These are phyloP conservation scores for Amphirosellinia nigrospora DNA, from an alignment of 495 filamentous ascomycete species.

Conservation along the genomic window DNA sequence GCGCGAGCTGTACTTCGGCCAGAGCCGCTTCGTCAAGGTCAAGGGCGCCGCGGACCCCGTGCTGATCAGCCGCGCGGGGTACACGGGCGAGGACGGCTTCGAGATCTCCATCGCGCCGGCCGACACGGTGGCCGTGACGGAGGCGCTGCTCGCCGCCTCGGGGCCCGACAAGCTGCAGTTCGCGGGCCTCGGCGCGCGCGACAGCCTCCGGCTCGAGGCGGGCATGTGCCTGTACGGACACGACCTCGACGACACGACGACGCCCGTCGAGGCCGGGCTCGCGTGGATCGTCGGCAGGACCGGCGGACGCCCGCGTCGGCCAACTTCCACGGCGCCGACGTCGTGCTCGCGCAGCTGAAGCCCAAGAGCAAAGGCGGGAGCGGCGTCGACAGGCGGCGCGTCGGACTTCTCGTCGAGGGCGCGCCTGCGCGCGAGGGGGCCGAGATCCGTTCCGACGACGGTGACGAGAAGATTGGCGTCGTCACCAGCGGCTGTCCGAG, in stretches of 20 bases:
- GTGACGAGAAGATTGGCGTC: slow-evolving; percentile 59
- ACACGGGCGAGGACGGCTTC: slow-evolving; percentile 98
- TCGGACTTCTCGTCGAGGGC: slow-evolving; percentile 84
- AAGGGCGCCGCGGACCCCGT: slow-evolving; percentile 57
- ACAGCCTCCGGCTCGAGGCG: slow-evolving; percentile 91
- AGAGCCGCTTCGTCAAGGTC: slow-evolving; percentile 63
- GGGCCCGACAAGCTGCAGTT: slow-evolving; percentile 70
- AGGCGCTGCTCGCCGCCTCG: slow-evolving; percentile 68
- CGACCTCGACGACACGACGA: slow-evolving; percentile 87
- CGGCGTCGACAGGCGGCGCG: slow-evolving; percentile 72
- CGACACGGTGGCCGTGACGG: slow-evolving; percentile 59
- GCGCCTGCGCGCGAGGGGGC: slow-evolving; percentile 91
- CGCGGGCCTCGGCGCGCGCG: slow-evolving; percentile 87
- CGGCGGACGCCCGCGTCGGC: slow-evolving; percentile 59
- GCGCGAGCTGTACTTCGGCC: slow-evolving; percentile 78
- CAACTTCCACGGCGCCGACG: slow-evolving; percentile 75
- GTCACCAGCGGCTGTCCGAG: slow-evolving; percentile 91
- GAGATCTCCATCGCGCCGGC: slow-evolving; percentile 81
- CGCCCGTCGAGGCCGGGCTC: slow-evolving; percentile 83
- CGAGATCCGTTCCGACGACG: slow-evolving; percentile 60
- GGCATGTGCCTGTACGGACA: slow-evolving; percentile 99
- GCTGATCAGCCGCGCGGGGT: slow-evolving; percentile 85
- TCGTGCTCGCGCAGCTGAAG: slow-evolving; percentile 73
- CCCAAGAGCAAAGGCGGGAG: slow-evolving; percentile 68
- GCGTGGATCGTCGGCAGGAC: slow-evolving; percentile 82